phyloP scores from a whole-genome alignment of 2,329 filamentous ascomycete genomes.

The Curvularia hawaiiensis region DNA sequence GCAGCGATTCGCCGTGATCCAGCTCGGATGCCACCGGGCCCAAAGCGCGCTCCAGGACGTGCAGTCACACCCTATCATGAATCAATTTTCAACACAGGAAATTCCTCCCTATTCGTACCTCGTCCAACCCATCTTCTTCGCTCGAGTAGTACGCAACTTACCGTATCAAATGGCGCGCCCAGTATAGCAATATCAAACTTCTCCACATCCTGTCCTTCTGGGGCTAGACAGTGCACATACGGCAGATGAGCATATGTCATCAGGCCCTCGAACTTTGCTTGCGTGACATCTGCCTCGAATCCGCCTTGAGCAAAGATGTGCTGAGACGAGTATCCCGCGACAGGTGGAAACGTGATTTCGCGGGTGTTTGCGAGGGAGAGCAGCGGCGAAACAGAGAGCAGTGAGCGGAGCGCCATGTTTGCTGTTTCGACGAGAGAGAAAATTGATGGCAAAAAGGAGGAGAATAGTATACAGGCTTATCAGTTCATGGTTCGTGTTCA shows the following conservation, averaged over 20 bases:
- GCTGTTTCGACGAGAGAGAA: background rate
- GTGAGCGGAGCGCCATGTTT: conserved; percentile 4
- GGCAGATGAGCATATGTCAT: conserved; percentile 56
- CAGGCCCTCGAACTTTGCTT: conserved; percentile 49
- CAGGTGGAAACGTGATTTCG: conserved; percentile 53
- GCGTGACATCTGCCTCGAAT: conserved; percentile 34
- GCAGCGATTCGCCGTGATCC: conserved; percentile 57
- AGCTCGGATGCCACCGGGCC: conserved; percentile 57
- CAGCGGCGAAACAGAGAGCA: background rate
- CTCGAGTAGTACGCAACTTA: conserved; percentile 26
- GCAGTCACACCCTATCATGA: conserved; percentile 53
- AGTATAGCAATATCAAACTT: conserved; percentile 56
- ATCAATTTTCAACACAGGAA: background rate
- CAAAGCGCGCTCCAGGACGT: conserved; percentile 59
- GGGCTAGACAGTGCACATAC: conserved; percentile 54
- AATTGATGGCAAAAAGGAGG: background rate
- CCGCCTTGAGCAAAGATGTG: conserved; percentile 35
- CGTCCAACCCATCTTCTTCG: background rate
- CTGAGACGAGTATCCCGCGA: conserved; percentile 42
- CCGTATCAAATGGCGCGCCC: conserved; percentile 57
- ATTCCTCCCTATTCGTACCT: background rate
- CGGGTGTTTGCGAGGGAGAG: conserved; percentile 28
- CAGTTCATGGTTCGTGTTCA: background rate
- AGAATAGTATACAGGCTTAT: background rate
- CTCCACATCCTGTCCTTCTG: conserved; percentile 44